These are phyloP conservation scores for Endothia cerciana DNA, from an alignment of 2,329 filamentous ascomycete genomes.

Conservation along the genomic window DNA sequence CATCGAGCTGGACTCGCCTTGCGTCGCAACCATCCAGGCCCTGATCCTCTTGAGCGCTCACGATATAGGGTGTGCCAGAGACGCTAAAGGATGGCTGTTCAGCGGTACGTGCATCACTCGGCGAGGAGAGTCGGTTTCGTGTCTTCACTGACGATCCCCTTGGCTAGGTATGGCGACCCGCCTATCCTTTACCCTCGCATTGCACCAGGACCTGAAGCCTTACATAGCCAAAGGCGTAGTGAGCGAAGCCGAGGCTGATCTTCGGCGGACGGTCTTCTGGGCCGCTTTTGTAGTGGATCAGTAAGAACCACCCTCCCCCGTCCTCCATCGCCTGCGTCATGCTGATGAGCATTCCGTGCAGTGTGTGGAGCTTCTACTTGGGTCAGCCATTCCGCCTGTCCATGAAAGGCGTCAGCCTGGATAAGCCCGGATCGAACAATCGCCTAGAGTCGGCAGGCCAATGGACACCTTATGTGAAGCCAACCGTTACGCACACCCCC, in stretches of 20 bases:
- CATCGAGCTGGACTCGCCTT: conserved; percentile 50
- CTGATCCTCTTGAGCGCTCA: conserved; percentile 49
- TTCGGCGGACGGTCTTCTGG: conserved; percentile 46
- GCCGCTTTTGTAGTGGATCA: conserved; percentile 45
- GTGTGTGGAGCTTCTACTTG: conserved; percentile 43
- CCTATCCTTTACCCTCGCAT: conserved; percentile 46
- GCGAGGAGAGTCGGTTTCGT: neutral
- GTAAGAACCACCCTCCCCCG: conserved; percentile 12
- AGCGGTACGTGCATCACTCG: neutral
- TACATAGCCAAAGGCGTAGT: conserved; percentile 46
- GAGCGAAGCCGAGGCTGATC: conserved; percentile 42
- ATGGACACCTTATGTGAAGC: neutral
- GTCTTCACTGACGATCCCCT: neutral
- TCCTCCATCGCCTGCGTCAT: too few species aligned
- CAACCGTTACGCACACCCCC: neutral
- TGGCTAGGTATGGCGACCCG: conserved; percentile 44
- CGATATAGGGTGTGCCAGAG: conserved; percentile 48
- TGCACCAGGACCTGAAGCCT: conserved; percentile 44
- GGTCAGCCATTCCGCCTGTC: conserved; percentile 47
- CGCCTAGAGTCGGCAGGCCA: neutral
- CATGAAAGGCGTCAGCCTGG: conserved; percentile 43
- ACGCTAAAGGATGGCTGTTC: conserved; percentile 44
- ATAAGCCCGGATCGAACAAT: conserved; percentile 36
- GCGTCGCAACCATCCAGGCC: conserved; percentile 50
- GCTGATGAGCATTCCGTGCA: neutral